Base-by-base conservation (phyloP, 176 grass and related monocot genomes). In the Lolium perenne region DNA sequence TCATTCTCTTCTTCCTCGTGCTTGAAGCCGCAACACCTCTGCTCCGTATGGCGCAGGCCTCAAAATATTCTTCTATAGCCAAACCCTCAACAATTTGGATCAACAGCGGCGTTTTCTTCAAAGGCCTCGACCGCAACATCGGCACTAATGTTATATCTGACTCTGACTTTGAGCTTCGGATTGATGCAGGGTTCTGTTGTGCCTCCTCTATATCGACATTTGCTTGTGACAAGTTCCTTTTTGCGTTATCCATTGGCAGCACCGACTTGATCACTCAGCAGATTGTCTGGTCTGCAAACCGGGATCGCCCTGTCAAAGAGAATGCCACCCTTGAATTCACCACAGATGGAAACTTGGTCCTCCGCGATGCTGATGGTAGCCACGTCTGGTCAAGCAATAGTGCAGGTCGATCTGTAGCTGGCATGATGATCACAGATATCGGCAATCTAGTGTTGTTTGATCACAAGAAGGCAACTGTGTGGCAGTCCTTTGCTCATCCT, bases 301-400 rank as follows among this genome's bases (percentile, higher is more conserved):
- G 2, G 38, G 38, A 41, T 71, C 20, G 16, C 1, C 38, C 38
- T 45, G 68, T 71, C 10, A n/a, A 4, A 0, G 68, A 71, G 9
- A 71, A 71, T 41, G 38, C 68, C 68, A 71, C 68, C 38, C 18
- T 71, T 45, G 68, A 71, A 38, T 71, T 71, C 18, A 71, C 38
- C 0, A 0, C 18, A 2, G 17, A 0, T 20, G 68, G 68, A 5
- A 71, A 71, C 10, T 71, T 71, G 68, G 68, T 71, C 18, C 68
- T 71, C 9, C 16, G 8, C 1, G 68, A 71, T 71, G 68, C 20
- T 71, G 68, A 46, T 6, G 20, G 1, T 71, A 46, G 18, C 40
- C 18, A 71, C 0, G 40, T 71, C 40, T 71, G 68, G 68, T 71
- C 62, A 35, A 66, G 26, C 62, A 66, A 66, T 7, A 66, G 5